These are phyloP conservation scores for Dactylellina leptospora DNA, from an alignment of 2,329 filamentous ascomycete genomes.

Conservation along the genomic window DNA sequence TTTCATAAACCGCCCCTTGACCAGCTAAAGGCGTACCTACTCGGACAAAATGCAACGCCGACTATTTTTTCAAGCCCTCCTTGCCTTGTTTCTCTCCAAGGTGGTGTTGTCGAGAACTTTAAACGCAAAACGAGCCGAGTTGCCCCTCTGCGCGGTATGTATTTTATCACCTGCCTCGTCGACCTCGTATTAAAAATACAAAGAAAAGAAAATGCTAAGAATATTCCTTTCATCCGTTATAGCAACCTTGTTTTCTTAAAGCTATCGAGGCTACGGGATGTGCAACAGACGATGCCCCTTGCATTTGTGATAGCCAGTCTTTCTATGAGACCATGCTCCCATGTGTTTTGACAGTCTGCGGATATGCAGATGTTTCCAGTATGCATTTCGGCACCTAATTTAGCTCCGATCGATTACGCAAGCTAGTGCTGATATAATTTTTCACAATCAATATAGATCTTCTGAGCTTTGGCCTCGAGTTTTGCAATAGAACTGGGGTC, in stretches of 20 bases:
- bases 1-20: constrained; percentile 22
- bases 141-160: constrained; percentile 47
- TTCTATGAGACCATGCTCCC: constrained; percentile 35
- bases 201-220: constrained; percentile 8
- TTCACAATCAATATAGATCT: constrained; percentile 17
- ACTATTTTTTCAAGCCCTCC: constrained; percentile 2
- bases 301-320: constrained; percentile 37
- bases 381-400: constrained; percentile 6
- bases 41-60: constrained; percentile 27
- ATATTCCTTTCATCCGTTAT: constrained; percentile 15
- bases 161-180: constrained; percentile 20
- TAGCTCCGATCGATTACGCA: neutral
- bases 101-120: constrained; percentile 21
- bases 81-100: constrained; percentile 1
- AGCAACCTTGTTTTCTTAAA: constrained; percentile 30
- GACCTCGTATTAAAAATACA: neutral
- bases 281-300: constrained; percentile 10
- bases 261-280: constrained; percentile 30
- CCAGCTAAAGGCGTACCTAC: neutral
- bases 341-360: constrained; percentile 32
- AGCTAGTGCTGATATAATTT: neutral
- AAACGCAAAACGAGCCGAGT: constrained; percentile 18
- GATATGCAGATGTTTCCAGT: constrained; percentile 36
- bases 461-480: constrained; percentile 33
- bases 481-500: constrained; percentile 25